Percentiles rank a stretch among this genome's conserved stretches.
These are phyloP conservation scores for Thelonectria olida DNA, from an alignment of 2,329 filamentous ascomycete species.

Conservation along the genomic window DNA sequence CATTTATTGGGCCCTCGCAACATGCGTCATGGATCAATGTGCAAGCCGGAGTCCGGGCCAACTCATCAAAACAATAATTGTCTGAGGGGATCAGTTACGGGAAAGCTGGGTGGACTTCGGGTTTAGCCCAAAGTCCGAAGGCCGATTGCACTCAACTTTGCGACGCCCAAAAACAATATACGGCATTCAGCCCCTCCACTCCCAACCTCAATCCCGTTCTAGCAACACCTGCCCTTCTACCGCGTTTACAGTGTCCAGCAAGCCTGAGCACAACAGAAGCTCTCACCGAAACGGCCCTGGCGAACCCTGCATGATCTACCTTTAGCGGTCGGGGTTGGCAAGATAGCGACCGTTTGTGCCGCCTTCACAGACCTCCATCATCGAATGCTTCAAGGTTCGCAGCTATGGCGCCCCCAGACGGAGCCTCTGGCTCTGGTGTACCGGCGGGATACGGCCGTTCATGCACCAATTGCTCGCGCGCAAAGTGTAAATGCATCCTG, in stretches of 20 bases:
- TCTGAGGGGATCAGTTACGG: no score
- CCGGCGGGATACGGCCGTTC: conserved; percentile 55
- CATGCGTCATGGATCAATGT: no score
- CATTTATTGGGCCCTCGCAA: no score
- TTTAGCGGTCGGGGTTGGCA: conserved; percentile 30
- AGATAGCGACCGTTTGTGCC: background rate
- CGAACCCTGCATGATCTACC: conserved; percentile 13
- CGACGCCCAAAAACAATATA: background rate
- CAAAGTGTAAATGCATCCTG: conserved; percentile 60
- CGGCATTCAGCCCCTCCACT: conserved; percentile 20
- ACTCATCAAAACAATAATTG: no score
- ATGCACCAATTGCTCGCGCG: conserved; percentile 56
- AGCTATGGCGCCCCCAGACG: conserved; percentile 36
- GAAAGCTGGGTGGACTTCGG: conserved; percentile 22
- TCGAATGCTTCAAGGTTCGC: conserved; percentile 1
- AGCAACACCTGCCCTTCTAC: conserved; percentile 1
- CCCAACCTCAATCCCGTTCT: conserved; percentile 23
- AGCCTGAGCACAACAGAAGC: background rate
- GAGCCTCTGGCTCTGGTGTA: conserved; percentile 32
- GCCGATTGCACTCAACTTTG: background rate
- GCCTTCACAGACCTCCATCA: background rate
- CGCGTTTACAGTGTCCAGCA: background rate
- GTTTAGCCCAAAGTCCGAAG: conserved; percentile 9
- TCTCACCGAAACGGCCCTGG: background rate
- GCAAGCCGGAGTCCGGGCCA: no score